A percentile compares a stretch with the other conserved stretches of the same genome.
These are phyloP conservation scores for Cyclotella sp. DNA, from an alignment of 108 stramenopile species.

Conservation along the genomic window DNA sequence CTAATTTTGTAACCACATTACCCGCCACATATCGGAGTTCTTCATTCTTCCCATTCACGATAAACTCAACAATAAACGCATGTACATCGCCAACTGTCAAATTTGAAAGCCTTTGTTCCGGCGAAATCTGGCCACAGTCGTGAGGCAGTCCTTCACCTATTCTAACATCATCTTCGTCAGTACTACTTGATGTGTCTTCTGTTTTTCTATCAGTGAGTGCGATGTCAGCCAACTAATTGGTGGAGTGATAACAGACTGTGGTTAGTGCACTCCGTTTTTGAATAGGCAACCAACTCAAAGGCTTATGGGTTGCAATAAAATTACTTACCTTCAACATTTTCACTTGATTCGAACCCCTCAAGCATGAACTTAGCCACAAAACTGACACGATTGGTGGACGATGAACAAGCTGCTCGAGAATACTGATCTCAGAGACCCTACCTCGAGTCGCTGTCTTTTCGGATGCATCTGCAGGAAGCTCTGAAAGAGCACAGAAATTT, in stretches of 20 bases:
- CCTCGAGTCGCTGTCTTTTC: neutral
- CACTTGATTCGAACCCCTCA: constrained; percentile 63
- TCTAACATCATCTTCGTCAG: constrained; percentile 19
- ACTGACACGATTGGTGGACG: constrained; percentile 61
- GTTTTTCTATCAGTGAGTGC: constrained; percentile 42
- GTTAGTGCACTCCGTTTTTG: too few relatives aligned
- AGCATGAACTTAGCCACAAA: constrained; percentile 71
- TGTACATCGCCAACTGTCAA: constrained; percentile 52
- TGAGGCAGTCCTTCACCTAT: constrained; percentile 18
- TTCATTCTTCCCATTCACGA: constrained; percentile 54
- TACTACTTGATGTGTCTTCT: constrained; percentile 11
- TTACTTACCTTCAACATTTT: constrained; percentile 48
- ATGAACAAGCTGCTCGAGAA: constrained; percentile 38
- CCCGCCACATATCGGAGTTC: constrained; percentile 58
- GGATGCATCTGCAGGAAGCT: constrained; percentile 34
- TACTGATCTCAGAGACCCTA: neutral
- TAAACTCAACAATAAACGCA: constrained; percentile 63
- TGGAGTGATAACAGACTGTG: too few relatives aligned
- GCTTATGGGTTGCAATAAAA: too few relatives aligned
- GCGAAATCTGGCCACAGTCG: constrained; percentile 22
- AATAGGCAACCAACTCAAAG: too few relatives aligned
- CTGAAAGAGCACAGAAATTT: constrained; percentile 67
- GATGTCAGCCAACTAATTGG: constrained; percentile 53
- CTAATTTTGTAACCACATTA: constrained; percentile 46
- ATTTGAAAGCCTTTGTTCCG: constrained; percentile 47